A percentile compares a stretch with the other conserved stretches of the same genome.
Evolutionary conservation across 192 early-diverging fungal species (phyloP).

Genomic region (Pilaira anomala): DNA sequence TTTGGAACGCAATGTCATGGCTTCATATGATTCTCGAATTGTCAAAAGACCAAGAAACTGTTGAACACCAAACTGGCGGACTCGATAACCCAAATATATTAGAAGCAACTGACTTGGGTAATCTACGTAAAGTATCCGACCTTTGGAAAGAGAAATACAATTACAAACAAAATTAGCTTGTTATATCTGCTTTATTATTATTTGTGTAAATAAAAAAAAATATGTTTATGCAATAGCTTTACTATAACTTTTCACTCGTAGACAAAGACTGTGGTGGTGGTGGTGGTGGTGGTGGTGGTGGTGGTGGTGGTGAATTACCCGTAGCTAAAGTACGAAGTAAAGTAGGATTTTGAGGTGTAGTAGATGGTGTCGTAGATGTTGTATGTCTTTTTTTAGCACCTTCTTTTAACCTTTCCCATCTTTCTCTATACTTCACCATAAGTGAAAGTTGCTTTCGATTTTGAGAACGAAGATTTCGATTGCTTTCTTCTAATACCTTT

Average conservation of each 20-base stretch:
- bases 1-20: constrained; percentile 72
- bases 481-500: constrained; percentile 59
- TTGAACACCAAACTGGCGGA: constrained; percentile 13
- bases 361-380: constrained; percentile 7
- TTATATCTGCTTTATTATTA: too few relatives aligned
- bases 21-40: constrained; percentile 64
- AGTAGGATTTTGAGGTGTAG: too few relatives aligned
- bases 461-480: constrained; percentile 42
- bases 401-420: constrained; percentile 81
- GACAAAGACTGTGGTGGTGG: too few relatives aligned
- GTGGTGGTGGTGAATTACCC: too few relatives aligned
- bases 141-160: constrained; percentile 10
- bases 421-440: constrained; percentile 67
- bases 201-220: background rate
- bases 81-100: constrained; percentile 9
- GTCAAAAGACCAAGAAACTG: constrained; percentile 21
- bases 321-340: background rate
- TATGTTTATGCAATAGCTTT: background rate
- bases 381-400: constrained; percentile 54
- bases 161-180: constrained; percentile 4
- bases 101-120: constrained; percentile 27
- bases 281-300: too few relatives aligned
- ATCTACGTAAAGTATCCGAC: constrained; percentile 19
- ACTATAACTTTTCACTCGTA: too few relatives aligned
- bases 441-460: constrained; percentile 49